These are phyloP conservation scores for Aureobasidium sp. DNA, from an alignment of 2,329 filamentous ascomycete genomes.

Conservation along the genomic window DNA sequence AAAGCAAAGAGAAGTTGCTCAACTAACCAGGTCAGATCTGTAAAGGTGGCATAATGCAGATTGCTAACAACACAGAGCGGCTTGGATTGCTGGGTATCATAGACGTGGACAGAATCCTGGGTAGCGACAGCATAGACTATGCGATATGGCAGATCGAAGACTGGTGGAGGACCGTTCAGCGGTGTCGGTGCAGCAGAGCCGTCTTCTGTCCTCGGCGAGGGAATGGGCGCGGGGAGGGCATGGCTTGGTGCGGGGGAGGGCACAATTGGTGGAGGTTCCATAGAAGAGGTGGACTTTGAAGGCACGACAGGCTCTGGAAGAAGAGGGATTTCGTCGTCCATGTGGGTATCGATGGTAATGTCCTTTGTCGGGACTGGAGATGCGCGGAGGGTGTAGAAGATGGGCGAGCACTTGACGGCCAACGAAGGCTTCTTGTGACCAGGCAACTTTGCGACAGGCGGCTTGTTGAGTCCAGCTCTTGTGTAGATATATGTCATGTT, in stretches of 20 bases:
- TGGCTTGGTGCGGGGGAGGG: slow-evolving; percentile 45
- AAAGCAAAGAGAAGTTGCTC: neutral
- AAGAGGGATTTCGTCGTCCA: slow-evolving; percentile 74
- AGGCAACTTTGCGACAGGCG: slow-evolving; percentile 87
- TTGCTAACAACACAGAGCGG: slow-evolving; percentile 95
- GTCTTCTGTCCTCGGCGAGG: slow-evolving; percentile 50
- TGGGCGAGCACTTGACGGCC: slow-evolving; percentile 86
- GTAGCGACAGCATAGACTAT: slow-evolving; percentile 97
- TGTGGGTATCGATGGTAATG: slow-evolving; percentile 89
- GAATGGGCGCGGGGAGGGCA: slow-evolving; percentile 38
- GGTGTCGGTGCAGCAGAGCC: slow-evolving; percentile 47
- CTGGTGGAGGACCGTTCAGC: slow-evolving; percentile 45
- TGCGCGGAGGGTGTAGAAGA: slow-evolving; percentile 76
- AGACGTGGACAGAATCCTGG: slow-evolving; percentile 88
- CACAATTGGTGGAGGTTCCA: slow-evolving; percentile 71
- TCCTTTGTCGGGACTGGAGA: slow-evolving; percentile 64
- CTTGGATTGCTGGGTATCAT: slow-evolving; percentile 94
- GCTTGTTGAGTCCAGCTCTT: slow-evolving; percentile 90
- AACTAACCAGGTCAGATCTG: slow-evolving; percentile 84
- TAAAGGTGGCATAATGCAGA: slow-evolving; percentile 94
- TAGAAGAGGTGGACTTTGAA: slow-evolving; percentile 54
- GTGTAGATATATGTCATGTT: slow-evolving; percentile 99
- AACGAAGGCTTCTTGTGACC: slow-evolving; percentile 98
- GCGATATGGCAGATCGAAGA: slow-evolving; percentile 82
- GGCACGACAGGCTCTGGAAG: slow-evolving; percentile 72